Conservation (phyloP, 2,329 filamentous ascomycete species). For the Botrytis paeoniae region DNA sequence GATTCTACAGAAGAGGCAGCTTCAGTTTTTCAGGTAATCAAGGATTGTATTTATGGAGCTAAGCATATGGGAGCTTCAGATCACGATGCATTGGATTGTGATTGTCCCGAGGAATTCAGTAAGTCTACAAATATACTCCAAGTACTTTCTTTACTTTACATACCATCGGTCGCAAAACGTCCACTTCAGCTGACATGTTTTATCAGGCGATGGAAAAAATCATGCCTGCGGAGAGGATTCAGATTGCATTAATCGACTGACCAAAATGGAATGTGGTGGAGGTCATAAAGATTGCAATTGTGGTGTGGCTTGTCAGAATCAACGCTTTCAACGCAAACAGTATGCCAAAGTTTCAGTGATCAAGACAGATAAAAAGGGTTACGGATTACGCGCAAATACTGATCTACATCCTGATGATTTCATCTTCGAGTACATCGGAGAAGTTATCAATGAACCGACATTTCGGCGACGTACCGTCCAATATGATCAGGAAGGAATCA, state of each 20-base stretch:
- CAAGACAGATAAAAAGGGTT: constrained; percentile 97
- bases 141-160: neutral
- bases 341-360: constrained; percentile 93
- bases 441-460: constrained; percentile 90
- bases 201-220: constrained; percentile 62
- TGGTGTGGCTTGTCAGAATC: constrained; percentile 84
- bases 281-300: constrained; percentile 72
- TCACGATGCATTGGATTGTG: constrained; percentile 86
- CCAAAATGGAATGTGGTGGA: constrained; percentile 90
- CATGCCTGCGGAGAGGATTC: constrained; percentile 91
- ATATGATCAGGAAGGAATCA: constrained; percentile 95
- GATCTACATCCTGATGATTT: constrained; percentile 82
- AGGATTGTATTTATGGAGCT: constrained; percentile 84
- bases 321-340: constrained; percentile 86
- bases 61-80: constrained; percentile 90
- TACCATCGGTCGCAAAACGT: neutral
- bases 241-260: constrained; percentile 97
- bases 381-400: constrained; percentile 78
- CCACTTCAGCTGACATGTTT: constrained; percentile 36
- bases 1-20: constrained; percentile 77
- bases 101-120: constrained; percentile 95
- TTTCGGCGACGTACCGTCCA: constrained; percentile 88
- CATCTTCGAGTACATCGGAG: constrained; percentile 96
- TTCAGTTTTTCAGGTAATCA: constrained; percentile 74
- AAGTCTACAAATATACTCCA: constrained; percentile 45